Evolutionary conservation across 805 yeast species (phyloP), one percentile per base, ranked within the genome.

Genomic region (Wickerhamiella azymoides): DNA sequence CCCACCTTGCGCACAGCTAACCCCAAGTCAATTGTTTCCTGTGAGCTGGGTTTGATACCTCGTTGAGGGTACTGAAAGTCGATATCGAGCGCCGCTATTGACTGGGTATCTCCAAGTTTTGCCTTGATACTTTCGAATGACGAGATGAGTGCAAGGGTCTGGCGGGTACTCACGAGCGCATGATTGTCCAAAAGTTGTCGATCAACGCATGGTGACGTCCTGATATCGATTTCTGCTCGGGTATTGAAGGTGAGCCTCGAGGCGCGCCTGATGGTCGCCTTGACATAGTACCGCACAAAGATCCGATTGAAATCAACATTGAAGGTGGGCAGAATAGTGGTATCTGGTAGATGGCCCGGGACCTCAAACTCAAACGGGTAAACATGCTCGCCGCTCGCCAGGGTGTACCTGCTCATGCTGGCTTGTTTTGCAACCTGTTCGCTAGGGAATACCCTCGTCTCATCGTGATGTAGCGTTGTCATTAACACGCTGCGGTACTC

Each of bases 221-320:
- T 27, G 10, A 44, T 33, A 18, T 44, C 47, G 1, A n/a, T 24
- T 42, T 44, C 47, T 5, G 39, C 28, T n/a, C 47, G n/a, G 21
- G 43, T 33, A 37, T 45, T 45, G 18, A 35, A 36, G 2, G 37
- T 43, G 14, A 45, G 25, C 17, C 40, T 26, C 16, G 47, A 32
- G 17, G 43, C n/a, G 16, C 47, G 36, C 18, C 47, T 36, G 8
- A 45, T 26, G 18, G 47, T 45, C 10, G 41, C 43, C 26, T 45
- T 45, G 18, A 45, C 17, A 28, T 39, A 45, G 32, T 45, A 45
- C 11, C 47, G 47, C 19, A 45, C 43, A 13, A 16, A 45, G 10
- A 32, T 39, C 13, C 41, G 40, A 14, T 38, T 38, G 30, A 33
- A 32, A 11, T 45, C 47, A 18, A 26, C n/a, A 18, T 30, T 17